A percentile compares a stretch with the other conserved stretches of the same genome.
Conservation (phyloP, 2,329 filamentous ascomycete genomes). For the Gliomastix tumulicola region DNA sequence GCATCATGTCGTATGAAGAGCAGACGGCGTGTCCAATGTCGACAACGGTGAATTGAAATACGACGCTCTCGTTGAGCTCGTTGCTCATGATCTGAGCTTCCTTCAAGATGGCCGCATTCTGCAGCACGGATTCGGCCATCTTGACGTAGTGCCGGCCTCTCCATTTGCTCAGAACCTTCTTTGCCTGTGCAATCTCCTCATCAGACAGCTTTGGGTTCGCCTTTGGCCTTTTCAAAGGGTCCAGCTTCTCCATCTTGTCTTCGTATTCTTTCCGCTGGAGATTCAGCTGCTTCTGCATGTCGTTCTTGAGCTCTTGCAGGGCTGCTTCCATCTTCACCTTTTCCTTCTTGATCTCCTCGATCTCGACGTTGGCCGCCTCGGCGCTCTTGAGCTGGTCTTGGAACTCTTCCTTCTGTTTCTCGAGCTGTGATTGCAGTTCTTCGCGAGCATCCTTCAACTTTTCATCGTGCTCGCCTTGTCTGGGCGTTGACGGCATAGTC, state of each 20-base stretch:
- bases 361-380: constrained; percentile 67
- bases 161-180: constrained; percentile 66
- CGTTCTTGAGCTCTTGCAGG: constrained; percentile 69
- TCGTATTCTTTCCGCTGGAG: constrained; percentile 81
- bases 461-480: constrained; percentile 68
- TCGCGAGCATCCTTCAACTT: constrained; percentile 68
- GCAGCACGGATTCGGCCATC: constrained; percentile 88
- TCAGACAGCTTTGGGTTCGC: constrained; percentile 60
- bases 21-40: constrained; percentile 82
- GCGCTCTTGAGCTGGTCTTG: constrained; percentile 69
- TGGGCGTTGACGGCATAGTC: constrained; percentile 91
- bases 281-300: constrained; percentile 82
- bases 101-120: constrained; percentile 81
- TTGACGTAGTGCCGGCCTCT: constrained; percentile 78
- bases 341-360: constrained; percentile 77
- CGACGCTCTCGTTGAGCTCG: constrained; percentile 84
- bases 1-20: constrained; percentile 93
- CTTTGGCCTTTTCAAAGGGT: constrained; percentile 54
- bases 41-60: constrained; percentile 91
- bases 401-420: constrained; percentile 78
- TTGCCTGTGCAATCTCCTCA: constrained; percentile 65
- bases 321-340: constrained; percentile 81
- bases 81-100: constrained; percentile 98
- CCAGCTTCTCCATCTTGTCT: constrained; percentile 71
- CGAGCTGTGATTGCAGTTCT: constrained; percentile 76